Conservation (phyloP, 2,329 filamentous ascomycete species). For the Aspergillus oerlinghausenensis region DNA sequence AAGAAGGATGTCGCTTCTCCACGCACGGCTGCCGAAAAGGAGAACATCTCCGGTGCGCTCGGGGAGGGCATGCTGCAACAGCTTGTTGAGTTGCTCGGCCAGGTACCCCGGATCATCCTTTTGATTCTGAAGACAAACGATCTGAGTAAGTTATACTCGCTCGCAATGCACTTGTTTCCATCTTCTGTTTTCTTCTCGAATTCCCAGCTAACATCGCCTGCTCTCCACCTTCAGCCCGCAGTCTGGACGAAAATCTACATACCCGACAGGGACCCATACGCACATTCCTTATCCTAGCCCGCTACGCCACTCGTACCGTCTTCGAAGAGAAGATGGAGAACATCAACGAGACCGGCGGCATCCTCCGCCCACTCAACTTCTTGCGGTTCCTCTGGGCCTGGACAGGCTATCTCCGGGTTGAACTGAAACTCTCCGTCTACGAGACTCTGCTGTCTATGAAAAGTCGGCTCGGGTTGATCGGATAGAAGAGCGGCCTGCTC, state of each 20-base stretch:
- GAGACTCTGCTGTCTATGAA: slow-evolving; percentile 53
- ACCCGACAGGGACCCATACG: slow-evolving; percentile 56
- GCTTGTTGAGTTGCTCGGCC: slow-evolving; percentile 79
- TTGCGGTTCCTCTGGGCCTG: slow-evolving; percentile 50
- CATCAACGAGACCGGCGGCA: slow-evolving; percentile 44
- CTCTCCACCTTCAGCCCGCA: slow-evolving; percentile 54
- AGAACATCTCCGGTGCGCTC: slow-evolving; percentile 76
- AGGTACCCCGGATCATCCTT: slow-evolving; percentile 86
- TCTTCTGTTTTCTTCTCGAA: background rate
- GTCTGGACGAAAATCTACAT: slow-evolving; percentile 75
- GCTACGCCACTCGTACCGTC: slow-evolving; percentile 59
- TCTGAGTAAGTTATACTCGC: slow-evolving; percentile 54
- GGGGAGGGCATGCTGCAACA: slow-evolving; percentile 86
- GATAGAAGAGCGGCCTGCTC: background rate
- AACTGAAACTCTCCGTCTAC: slow-evolving; percentile 55
- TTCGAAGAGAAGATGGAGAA: slow-evolving; percentile 57
- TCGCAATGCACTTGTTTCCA: background rate
- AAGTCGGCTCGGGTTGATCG: slow-evolving; percentile 44
- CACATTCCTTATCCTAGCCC: slow-evolving; percentile 61
- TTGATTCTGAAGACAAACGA: slow-evolving; percentile 98
- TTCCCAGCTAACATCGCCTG: slow-evolving; percentile 2
- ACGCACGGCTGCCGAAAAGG: slow-evolving; percentile 72
- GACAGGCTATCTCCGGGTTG: slow-evolving; percentile 51
- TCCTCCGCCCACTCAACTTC: slow-evolving; percentile 51
- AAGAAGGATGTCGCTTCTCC: slow-evolving; percentile 52